These are phyloP conservation scores for Penicillium flavigenum DNA, from an alignment of 495 filamentous ascomycete genomes.

Conservation along the genomic window DNA sequence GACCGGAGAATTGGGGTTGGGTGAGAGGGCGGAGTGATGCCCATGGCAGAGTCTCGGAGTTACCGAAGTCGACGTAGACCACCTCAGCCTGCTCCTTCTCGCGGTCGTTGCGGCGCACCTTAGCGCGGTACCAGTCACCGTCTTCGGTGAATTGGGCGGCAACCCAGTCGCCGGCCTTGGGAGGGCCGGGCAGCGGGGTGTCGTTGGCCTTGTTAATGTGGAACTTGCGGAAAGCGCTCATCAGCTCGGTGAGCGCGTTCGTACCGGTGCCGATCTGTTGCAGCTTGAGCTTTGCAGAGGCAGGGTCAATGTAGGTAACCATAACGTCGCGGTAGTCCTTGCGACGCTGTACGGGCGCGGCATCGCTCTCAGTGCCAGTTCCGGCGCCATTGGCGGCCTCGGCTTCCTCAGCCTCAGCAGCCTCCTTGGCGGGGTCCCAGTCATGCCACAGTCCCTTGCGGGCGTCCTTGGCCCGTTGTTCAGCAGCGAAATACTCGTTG, in stretches of 20 bases:
- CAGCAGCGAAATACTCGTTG: constrained; percentile 81
- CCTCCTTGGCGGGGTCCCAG: constrained; percentile 83
- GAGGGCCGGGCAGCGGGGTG: constrained; percentile 66
- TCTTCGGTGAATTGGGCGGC: constrained; percentile 86
- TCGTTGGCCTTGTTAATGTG: constrained; percentile 75
- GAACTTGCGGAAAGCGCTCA: constrained; percentile 84
- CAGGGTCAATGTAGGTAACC: constrained; percentile 80
- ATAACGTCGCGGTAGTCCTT: constrained; percentile 91
- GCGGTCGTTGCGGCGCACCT: constrained; percentile 88
- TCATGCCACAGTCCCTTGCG: constrained; percentile 89
- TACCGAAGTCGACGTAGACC: constrained; percentile 94
- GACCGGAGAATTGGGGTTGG: constrained; percentile 70
- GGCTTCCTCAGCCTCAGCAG: constrained; percentile 51
- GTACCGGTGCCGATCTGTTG: constrained; percentile 85
- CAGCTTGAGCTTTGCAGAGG: constrained; percentile 73
- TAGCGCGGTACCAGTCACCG: constrained; percentile 90
- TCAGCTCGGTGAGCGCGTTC: constrained; percentile 75
- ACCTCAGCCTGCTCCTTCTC: constrained; percentile 84
- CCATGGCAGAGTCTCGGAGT: constrained; percentile 86
- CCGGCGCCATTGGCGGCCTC: constrained; percentile 47
- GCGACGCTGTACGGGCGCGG: constrained; percentile 49
- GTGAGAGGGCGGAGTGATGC: constrained; percentile 72
- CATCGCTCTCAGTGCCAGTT: constrained; percentile 49
- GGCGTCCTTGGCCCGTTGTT: constrained; percentile 81
- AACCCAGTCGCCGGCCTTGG: constrained; percentile 88